phyloP scores from a whole-genome alignment of 371 early-diverging fungal species.

The Apophysomyces elegans region DNA sequence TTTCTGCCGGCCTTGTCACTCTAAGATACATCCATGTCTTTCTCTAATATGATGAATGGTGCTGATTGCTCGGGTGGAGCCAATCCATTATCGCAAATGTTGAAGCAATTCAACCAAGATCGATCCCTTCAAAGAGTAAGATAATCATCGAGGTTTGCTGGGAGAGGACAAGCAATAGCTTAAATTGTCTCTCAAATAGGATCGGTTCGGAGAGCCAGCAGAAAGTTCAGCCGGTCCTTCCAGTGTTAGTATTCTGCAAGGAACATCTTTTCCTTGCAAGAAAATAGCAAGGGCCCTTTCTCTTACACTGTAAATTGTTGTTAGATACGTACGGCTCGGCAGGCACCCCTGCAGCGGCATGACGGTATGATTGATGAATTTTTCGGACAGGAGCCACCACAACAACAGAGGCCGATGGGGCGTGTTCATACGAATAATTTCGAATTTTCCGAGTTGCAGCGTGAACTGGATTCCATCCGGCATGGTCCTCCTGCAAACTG shows the following conservation, averaged over 20 bases:
- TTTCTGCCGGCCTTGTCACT: conserved; percentile 1
- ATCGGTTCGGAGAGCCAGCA: conserved; percentile 43
- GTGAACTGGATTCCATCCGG: conserved; percentile 58
- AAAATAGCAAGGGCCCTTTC: not conserved
- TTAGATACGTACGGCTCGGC: conserved; percentile 27
- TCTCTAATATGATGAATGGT: conserved; percentile 19
- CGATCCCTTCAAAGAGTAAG: conserved; percentile 56
- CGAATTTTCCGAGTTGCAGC: conserved; percentile 56
- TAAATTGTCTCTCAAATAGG: conserved; percentile 23
- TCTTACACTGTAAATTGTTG: not conserved
- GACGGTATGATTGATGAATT: conserved; percentile 61
- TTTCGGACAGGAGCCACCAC: conserved; percentile 56
- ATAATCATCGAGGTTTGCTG: conserved; percentile 7
- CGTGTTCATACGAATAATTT: conserved; percentile 25
- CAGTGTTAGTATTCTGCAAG: conserved; percentile 5
- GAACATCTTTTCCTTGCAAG: not conserved
- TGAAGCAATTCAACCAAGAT: conserved; percentile 61
- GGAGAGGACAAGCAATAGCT: not conserved
- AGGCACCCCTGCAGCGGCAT: conserved; percentile 26
- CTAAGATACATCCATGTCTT: conserved; percentile 9
- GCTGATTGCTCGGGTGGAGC: conserved; percentile 62
- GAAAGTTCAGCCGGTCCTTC: conserved; percentile 28
- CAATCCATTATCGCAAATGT: conserved; percentile 63
- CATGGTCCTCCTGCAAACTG: conserved; percentile 47
- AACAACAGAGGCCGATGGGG: conserved; percentile 25